Evolutionary conservation across 2,329 filamentous ascomycete genomes (phyloP).

Genomic region (Aureobasidium leucospermi): DNA sequence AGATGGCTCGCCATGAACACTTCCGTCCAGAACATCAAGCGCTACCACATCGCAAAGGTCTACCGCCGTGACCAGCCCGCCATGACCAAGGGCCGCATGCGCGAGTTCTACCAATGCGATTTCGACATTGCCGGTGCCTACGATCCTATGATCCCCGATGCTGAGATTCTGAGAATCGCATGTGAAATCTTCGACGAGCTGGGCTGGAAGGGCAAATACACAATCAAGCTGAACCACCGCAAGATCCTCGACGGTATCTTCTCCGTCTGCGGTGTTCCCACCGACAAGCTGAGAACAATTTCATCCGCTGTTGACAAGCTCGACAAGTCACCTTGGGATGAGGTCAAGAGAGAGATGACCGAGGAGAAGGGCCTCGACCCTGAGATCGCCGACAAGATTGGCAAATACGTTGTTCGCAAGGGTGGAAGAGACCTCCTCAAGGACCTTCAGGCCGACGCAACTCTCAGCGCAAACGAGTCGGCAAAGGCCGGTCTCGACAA

Average conservation of each 20-base stretch:
- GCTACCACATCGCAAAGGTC: conserved; percentile 93
- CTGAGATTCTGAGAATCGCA: conserved; percentile 78
- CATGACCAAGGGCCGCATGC: conserved; percentile 85
- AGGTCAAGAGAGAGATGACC: conserved; percentile 87
- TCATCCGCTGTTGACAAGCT: conserved; percentile 93
- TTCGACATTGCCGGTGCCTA: conserved; percentile 87
- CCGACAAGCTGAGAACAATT: conserved; percentile 80
- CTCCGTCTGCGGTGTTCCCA: conserved; percentile 79
- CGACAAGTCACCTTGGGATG: conserved; percentile 80
- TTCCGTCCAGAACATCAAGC: conserved; percentile 74
- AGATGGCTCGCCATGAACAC: conserved; percentile 91
- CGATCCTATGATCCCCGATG: conserved; percentile 87
- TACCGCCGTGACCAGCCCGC: conserved; percentile 75
- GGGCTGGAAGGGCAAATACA: conserved; percentile 65
- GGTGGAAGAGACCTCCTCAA: conserved; percentile 68
- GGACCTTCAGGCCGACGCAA: conserved; percentile 59
- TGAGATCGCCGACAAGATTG: conserved; percentile 78
- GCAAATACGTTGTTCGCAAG: conserved; percentile 72
- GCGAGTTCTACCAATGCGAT: conserved; percentile 96
- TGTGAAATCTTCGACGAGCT: conserved; percentile 79
- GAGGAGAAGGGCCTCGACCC: conserved; percentile 77
- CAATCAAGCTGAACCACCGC: conserved; percentile 91
- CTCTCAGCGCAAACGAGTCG: conserved; percentile 61
- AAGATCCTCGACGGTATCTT: conserved; percentile 92
- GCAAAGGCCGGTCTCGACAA: conserved; percentile 76